Conservation (phyloP, 2,329 filamentous ascomycete species). For the Pyrenochaeta sp. region DNA sequence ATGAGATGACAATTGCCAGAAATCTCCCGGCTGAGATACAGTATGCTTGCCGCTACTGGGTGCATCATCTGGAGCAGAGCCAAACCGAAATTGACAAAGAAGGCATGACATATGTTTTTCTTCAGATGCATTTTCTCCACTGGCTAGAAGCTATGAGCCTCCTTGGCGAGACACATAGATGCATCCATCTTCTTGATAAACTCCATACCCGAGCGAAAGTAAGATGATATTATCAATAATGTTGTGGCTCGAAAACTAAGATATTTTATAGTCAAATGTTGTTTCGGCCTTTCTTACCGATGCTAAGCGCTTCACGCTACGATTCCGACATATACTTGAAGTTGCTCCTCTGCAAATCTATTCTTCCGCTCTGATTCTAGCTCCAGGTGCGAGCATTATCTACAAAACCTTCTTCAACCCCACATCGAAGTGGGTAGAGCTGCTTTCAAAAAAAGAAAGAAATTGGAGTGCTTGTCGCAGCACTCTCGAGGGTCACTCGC, state of each 20-base stretch:
- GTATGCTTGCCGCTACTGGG: constrained; percentile 54
- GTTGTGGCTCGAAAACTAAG: constrained; percentile 4
- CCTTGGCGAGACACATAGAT: constrained; percentile 31
- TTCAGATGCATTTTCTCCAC: constrained; percentile 52
- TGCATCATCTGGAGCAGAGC: constrained; percentile 26
- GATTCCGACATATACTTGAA: constrained; percentile 33
- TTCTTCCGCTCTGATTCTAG: constrained; percentile 49
- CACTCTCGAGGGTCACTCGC: constrained; percentile 11
- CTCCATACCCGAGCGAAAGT: constrained; percentile 19
- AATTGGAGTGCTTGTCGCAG: constrained; percentile 16
- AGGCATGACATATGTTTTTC: constrained; percentile 45
- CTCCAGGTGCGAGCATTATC: constrained; percentile 32
- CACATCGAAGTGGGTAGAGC: constrained; percentile 5
- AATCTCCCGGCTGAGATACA: constrained; percentile 24
- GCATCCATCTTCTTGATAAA: constrained; percentile 21
- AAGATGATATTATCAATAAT: constrained; percentile 5
- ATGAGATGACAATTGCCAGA: constrained; percentile 11
- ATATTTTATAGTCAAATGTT: constrained; percentile 13
- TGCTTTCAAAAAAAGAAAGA: constrained; percentile 12
- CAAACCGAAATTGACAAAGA: constrained; percentile 25
- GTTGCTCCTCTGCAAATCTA: constrained; percentile 49
- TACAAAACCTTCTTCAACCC: constrained; percentile 12
- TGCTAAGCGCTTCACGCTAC: constrained; percentile 43
- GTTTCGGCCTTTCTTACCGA: constrained; percentile 36
- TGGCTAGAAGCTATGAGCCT: constrained; percentile 57